A percentile compares a stretch with the other conserved stretches of the same genome.
phyloP scores from a whole-genome alignment of 306 rosid species.

The Abrus pulchellus region DNA sequence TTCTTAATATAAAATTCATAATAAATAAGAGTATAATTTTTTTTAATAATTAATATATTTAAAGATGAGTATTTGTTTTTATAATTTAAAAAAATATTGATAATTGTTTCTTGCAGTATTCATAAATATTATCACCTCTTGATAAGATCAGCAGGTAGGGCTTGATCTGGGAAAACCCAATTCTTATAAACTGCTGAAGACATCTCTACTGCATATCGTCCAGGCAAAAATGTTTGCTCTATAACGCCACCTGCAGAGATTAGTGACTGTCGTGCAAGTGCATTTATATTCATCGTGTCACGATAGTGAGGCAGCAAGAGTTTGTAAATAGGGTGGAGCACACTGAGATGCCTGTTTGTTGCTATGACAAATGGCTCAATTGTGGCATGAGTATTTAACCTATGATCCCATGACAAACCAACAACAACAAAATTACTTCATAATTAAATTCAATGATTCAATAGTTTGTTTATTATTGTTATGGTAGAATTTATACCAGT shows the following conservation, averaged over 20 bases:
- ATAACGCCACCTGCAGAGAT: conserved; percentile 46
- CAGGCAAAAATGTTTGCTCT: conserved; percentile 47
- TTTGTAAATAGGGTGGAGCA: conserved; percentile 47
- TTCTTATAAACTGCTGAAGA: conserved; percentile 47
- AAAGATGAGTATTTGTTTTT: too few relatives aligned
- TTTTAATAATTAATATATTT: too few relatives aligned
- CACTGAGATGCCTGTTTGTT: conserved; percentile 49
- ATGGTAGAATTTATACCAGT: conserved; percentile 50
- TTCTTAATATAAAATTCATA: too few relatives aligned
- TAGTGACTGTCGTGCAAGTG: conserved; percentile 40
- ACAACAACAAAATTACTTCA: neutral
- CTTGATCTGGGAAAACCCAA: conserved; percentile 51
- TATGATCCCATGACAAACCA: conserved; percentile 24
- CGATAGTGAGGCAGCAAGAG: conserved; percentile 51
- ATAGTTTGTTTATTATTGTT: neutral
- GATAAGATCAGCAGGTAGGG: conserved; percentile 50
- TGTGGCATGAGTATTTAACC: conserved; percentile 73
- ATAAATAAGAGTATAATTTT: too few relatives aligned
- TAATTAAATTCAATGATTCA: neutral
- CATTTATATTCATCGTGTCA: conserved; percentile 52
- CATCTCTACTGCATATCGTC: conserved; percentile 37
- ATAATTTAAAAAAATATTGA: too few relatives aligned
- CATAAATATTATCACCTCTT: conserved; percentile 44
- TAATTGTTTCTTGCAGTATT: too few relatives aligned
- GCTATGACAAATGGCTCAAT: conserved; percentile 66